phyloP scores from a whole-genome alignment of 2,329 filamentous ascomycete genomes.

The Chrysoporthe austroafricana region DNA sequence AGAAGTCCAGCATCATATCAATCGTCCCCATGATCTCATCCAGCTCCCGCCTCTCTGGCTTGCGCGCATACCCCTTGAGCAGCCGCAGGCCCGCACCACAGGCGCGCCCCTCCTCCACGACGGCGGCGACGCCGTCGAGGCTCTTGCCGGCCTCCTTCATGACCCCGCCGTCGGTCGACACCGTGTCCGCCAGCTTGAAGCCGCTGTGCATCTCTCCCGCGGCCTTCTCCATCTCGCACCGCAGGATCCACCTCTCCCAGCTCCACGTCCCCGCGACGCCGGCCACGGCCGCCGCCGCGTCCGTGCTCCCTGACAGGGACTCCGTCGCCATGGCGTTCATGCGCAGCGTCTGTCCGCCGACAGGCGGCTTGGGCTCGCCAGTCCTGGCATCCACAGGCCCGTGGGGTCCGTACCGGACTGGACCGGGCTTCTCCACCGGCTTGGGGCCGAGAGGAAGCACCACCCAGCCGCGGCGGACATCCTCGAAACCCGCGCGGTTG shows the following conservation, averaged over 20 bases:
- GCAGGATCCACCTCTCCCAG: constrained; percentile 96
- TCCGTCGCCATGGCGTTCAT: constrained; percentile 67
- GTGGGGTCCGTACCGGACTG: constrained; percentile 43
- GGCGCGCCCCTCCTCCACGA: constrained; percentile 66
- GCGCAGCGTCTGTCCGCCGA: constrained; percentile 47
- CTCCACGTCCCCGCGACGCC: constrained; percentile 85
- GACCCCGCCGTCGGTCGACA: constrained; percentile 50
- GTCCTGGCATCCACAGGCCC: constrained; percentile 39
- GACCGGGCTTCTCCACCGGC: constrained; percentile 42
- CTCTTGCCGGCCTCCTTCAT: constrained; percentile 62
- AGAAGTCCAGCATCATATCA: constrained; percentile 22
- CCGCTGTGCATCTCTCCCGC: constrained; percentile 61
- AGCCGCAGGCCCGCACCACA: constrained; percentile 64
- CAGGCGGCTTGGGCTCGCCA: constrained; percentile 36
- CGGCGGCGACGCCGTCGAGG: constrained; percentile 61
- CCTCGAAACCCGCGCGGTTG: constrained; percentile 74
- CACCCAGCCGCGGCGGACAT: constrained; percentile 84
- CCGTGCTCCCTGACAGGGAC: constrained; percentile 69
- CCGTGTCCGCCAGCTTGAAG: constrained; percentile 54
- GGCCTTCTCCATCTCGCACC: constrained; percentile 79
- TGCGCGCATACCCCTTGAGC: constrained; percentile 66
- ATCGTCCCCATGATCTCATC: constrained; percentile 27
- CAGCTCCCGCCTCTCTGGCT: constrained; percentile 47
- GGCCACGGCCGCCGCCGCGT: constrained; percentile 73
- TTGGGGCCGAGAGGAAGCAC: constrained; percentile 77